Evolutionary conservation across 192 early-diverging fungal species (phyloP), one percentile per base, ranked within the genome.

Genomic region (Jimgerdemannia flammicorona): DNA sequence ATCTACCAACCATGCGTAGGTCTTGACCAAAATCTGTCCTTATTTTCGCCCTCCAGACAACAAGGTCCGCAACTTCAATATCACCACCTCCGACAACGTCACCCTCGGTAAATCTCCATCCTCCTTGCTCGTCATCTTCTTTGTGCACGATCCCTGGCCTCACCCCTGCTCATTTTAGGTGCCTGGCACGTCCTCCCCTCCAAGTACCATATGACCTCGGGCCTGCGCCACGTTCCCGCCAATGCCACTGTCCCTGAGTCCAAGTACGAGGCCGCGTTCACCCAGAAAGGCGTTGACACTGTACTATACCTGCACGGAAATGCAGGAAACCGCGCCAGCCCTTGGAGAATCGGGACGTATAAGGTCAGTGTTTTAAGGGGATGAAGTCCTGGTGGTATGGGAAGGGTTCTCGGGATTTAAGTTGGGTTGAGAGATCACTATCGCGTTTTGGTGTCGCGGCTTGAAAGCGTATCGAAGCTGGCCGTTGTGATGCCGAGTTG

Each of bases 241-340:
- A 59, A 59, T 59, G 72, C 64, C 0, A 43, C 43, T 18, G 44
- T 71, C 54, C 14, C 19, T 8, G 69, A 70, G 18, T n/a, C 19
- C 43, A 42, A 64, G 3, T 81, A 78, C 63, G 80, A 81, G 40
- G 49, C 70, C 8, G 81, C 75, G 41, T 42, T 79, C 3, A 49
- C 54, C 14, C 71, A 82, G 44, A 44, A 18, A 11, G 39, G 74
- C 3, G 78, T 81, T 70, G 76, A 81, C 20, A 81, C 82, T 1
- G 64, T 84, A 11, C 63, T 84, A 17, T 84, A 84, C 74, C 78
- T 80, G 10, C 82, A 84, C 70, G 82, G 82, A 43, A 84, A 84
- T 49, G 82, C 82, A 19, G 70, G 81, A 65, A 78, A 81, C 59
- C 64, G 79, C 20, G 72, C 77, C 40, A 77, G 76, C 19, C 76